A percentile compares a stretch with the other conserved stretches of the same genome.
Conservation (phyloP, 1,139 yeast species). For the Geotrichum aggregatum region DNA sequence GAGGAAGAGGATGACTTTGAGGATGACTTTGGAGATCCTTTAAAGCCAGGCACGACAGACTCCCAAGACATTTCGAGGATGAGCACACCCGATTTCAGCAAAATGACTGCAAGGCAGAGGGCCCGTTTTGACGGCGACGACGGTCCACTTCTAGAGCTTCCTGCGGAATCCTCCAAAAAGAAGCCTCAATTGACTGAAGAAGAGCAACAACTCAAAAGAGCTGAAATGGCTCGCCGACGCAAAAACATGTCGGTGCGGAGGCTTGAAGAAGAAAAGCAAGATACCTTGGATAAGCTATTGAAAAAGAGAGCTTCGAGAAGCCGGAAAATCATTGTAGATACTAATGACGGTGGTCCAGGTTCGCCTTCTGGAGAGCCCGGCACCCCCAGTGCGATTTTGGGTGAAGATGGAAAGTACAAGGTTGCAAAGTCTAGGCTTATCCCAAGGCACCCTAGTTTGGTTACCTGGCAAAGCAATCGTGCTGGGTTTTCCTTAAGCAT, state of each 20-base stretch:
- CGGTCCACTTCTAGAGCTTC: constrained; percentile 30
- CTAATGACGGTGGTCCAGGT: constrained; percentile 25
- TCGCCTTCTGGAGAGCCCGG: constrained; percentile 24
- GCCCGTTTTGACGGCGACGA: constrained; percentile 35
- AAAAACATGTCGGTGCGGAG: constrained; percentile 79
- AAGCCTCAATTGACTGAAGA: constrained; percentile 69
- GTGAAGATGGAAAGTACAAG: constrained; percentile 13
- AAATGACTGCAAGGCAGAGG: constrained; percentile 43
- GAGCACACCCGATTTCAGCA: constrained; percentile 36
- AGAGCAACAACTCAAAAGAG: constrained; percentile 72
- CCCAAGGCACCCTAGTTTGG: constrained; percentile 13
- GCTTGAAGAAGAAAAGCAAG: constrained; percentile 87
- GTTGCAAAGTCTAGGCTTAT: constrained; percentile 7
- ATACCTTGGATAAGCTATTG: constrained; percentile 77
- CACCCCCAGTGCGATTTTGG: neutral
- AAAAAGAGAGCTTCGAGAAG: constrained; percentile 66
- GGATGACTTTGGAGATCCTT: constrained; percentile 29
- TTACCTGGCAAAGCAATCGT: constrained; percentile 12
- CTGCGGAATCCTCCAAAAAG: constrained; percentile 36
- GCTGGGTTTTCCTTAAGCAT: constrained; percentile 15
- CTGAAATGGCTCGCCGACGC: constrained; percentile 85
- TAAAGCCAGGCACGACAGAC: constrained; percentile 18
- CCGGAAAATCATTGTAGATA: constrained; percentile 32
- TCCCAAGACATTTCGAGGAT: constrained; percentile 31
- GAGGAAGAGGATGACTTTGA: constrained; percentile 29